Evolutionary conservation across 371 early-diverging fungal species (phyloP).

Genomic region (Apophysomyces ossiformis): DNA sequence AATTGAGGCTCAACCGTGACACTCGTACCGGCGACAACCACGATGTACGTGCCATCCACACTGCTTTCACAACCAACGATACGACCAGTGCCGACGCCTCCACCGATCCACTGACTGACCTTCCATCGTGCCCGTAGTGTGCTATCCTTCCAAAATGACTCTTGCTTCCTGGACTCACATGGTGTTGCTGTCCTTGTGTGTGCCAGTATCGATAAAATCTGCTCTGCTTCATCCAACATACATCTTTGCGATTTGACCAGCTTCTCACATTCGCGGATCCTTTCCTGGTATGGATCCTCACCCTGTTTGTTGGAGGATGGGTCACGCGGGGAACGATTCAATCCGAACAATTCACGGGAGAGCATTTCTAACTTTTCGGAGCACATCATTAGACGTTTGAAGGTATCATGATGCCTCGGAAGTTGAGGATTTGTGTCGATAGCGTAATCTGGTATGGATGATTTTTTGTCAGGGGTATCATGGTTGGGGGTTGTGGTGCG

Average conservation of each 20-base stretch:
- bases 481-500: not conserved
- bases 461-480: no score
- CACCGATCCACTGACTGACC: conserved; percentile 29
- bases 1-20: conserved; percentile 20
- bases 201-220: conserved; percentile 2
- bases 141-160: conserved; percentile 15
- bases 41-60: conserved; percentile 21
- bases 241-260: conserved; percentile 18
- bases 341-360: conserved; percentile 17
- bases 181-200: not conserved
- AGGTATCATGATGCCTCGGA: not conserved
- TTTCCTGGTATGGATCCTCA: conserved; percentile 11
- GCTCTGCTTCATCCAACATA: conserved; percentile 26
- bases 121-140: conserved; percentile 20
- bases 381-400: conserved; percentile 18
- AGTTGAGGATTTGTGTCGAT: conserved; percentile 5
- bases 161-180: not conserved
- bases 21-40: conserved; percentile 22
- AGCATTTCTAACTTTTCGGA: conserved; percentile 17
- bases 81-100: conserved; percentile 25
- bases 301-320: conserved; percentile 3
- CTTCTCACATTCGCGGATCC: conserved; percentile 19
- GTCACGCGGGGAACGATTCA: conserved; percentile 1
- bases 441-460: conserved; percentile 13
- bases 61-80: conserved; percentile 20